phyloP scores from a whole-genome alignment of 1,284 basidiomycete species.

The Cutaneotrichosporon cyanovorans region DNA sequence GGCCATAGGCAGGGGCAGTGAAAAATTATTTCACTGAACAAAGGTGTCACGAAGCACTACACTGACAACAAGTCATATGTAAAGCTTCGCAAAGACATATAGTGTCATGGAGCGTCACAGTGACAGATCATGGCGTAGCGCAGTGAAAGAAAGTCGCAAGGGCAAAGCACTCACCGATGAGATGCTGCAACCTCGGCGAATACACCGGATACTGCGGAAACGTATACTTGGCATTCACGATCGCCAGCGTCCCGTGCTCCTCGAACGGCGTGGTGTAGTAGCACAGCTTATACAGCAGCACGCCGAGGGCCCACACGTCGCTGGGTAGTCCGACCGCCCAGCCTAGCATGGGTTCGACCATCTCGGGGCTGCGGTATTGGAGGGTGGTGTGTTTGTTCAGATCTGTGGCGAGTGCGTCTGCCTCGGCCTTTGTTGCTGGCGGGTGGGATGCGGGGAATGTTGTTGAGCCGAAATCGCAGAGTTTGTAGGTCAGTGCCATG shows the following conservation, averaged over 20 bases:
- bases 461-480: slow-evolving; percentile 97
- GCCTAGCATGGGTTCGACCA: slow-evolving; percentile 65
- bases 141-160: too few species aligned
- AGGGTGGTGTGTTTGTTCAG: slow-evolving; percentile 90
- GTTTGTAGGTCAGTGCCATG: slow-evolving; percentile 66
- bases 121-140: too few species aligned
- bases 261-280: slow-evolving; percentile 99
- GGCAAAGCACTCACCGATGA: slow-evolving; percentile 70
- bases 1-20: too few species aligned
- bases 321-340: slow-evolving; percentile 47
- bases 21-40: too few species aligned
- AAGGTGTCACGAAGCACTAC: too few species aligned
- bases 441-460: slow-evolving; percentile 62
- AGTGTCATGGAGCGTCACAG: too few species aligned
- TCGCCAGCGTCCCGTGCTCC: slow-evolving; percentile 91
- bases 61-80: background rate
- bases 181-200: slow-evolving; percentile 70
- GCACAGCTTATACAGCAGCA: slow-evolving; percentile 74
- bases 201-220: slow-evolving; percentile 90
- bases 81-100: slow-evolving; percentile 6
- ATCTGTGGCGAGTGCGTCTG: slow-evolving; percentile 80
- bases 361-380: slow-evolving; percentile 94
- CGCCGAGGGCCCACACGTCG: slow-evolving; percentile 69
- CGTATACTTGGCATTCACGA: slow-evolving; percentile 91
- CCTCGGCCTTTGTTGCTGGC: slow-evolving; percentile 68